Conservation (phyloP, 2,329 filamentous ascomycete genomes). For the Cytospora mali region DNA sequence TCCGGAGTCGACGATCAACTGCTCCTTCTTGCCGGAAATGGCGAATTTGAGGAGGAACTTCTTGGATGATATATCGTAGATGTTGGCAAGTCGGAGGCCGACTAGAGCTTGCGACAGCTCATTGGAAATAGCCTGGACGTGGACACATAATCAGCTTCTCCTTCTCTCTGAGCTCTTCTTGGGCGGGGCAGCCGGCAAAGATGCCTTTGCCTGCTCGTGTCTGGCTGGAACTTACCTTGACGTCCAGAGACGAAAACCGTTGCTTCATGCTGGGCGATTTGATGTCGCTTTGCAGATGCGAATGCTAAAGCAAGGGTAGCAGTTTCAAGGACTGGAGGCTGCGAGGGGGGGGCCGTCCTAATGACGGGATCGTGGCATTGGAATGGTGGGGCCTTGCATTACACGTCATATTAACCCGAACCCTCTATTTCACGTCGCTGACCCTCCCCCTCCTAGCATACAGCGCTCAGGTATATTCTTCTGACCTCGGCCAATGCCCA, state of each 20-base stretch:
- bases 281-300: neutral
- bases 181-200: neutral
- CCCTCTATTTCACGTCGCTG: neutral
- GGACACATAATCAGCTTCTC: neutral
- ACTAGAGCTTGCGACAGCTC: constrained; percentile 81
- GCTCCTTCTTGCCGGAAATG: constrained; percentile 84
- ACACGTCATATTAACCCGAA: constrained; percentile 19
- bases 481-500: too few species aligned
- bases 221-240: constrained; percentile 55
- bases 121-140: constrained; percentile 79
- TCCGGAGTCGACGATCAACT: constrained; percentile 89
- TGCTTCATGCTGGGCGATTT: constrained; percentile 66
- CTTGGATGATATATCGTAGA: constrained; percentile 94
- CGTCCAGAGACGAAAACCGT: constrained; percentile 76
- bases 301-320: too few species aligned
- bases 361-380: neutral
- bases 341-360: neutral
- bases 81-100: constrained; percentile 82
- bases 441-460: neutral
- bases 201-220: too few species aligned
- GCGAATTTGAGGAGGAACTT: constrained; percentile 96
- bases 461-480: too few species aligned
- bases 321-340: neutral
- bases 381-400: constrained; percentile 15
- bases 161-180: too few species aligned